Evolutionary conservation across 2,329 filamentous ascomycete genomes (phyloP).

Genomic region (Colletotrichum camelliae): DNA sequence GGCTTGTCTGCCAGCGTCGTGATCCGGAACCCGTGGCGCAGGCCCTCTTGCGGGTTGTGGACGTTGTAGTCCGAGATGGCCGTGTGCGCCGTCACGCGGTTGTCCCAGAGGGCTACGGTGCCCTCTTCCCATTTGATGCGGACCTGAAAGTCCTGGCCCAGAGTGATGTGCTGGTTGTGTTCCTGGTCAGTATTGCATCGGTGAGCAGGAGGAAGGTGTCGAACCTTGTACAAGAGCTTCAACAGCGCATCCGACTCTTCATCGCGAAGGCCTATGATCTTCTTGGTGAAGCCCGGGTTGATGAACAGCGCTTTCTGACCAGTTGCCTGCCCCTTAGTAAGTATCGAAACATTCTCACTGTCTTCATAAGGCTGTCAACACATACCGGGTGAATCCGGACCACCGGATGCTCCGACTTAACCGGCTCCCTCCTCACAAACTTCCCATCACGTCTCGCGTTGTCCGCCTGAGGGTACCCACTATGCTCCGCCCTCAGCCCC

Average conservation of each 20-base stretch:
- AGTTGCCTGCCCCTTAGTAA: slow-evolving; percentile 18
- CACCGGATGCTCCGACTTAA: slow-evolving; percentile 69
- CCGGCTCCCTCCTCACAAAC: slow-evolving; percentile 64
- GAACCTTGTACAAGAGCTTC: slow-evolving; percentile 67
- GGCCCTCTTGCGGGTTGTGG: slow-evolving; percentile 41
- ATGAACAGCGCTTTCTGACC: slow-evolving; percentile 32
- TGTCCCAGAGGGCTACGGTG: slow-evolving; percentile 74
- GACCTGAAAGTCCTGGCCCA: slow-evolving; percentile 70
- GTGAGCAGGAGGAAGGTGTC: background rate
- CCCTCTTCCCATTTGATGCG: slow-evolving; percentile 69
- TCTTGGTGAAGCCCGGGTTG: slow-evolving; percentile 64
- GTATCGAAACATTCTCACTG: no score
- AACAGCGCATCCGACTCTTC: slow-evolving; percentile 82
- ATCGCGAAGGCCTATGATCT: slow-evolving; percentile 83
- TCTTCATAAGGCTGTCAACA: slow-evolving; percentile 27
- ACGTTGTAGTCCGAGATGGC: slow-evolving; percentile 50
- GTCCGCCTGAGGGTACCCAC: slow-evolving; percentile 42
- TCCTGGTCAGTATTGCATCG: background rate
- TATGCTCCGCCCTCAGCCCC: slow-evolving; percentile 42
- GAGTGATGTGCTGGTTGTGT: slow-evolving; percentile 45
- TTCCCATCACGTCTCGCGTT: slow-evolving; percentile 35
- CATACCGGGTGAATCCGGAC: slow-evolving; percentile 70
- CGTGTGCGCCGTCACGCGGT: slow-evolving; percentile 56
- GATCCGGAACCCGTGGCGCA: slow-evolving; percentile 46
- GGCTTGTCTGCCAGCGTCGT: slow-evolving; percentile 44